Percentiles rank a stretch among this genome's conserved stretches.
Evolutionary conservation across 2,329 filamentous ascomycete genomes (phyloP).

Genomic region (Annulohypoxylon truncatum): DNA sequence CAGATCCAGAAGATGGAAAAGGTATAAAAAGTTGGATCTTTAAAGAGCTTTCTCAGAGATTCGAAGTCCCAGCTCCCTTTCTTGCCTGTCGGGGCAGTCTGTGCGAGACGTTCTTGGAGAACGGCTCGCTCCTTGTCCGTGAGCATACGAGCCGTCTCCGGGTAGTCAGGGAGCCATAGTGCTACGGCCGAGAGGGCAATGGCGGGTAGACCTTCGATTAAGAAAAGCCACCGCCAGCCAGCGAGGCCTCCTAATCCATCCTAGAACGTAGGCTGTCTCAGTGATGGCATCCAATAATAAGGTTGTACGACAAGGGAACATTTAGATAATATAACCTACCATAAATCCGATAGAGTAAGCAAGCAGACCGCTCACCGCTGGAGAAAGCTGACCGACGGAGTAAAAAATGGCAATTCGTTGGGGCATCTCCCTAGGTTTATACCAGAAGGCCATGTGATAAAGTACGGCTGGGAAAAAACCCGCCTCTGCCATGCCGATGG

Average conservation of each 20-base stretch:
- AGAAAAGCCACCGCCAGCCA: slow-evolving; percentile 54
- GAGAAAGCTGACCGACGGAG: slow-evolving; percentile 51
- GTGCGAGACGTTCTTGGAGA: slow-evolving; percentile 46
- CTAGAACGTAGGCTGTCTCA: slow-evolving; percentile 8
- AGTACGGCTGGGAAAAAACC: slow-evolving; percentile 53
- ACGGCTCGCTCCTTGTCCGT: slow-evolving; percentile 45
- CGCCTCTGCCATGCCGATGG: slow-evolving; percentile 53
- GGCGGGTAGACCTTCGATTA: slow-evolving; percentile 53
- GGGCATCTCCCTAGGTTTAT: slow-evolving; percentile 51
- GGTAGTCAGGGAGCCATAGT: slow-evolving; percentile 51
- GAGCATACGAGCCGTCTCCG: slow-evolving; percentile 48
- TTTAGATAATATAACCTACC: slow-evolving; percentile 33
- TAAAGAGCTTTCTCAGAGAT: slow-evolving; percentile 48
- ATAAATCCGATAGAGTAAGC: slow-evolving; percentile 54
- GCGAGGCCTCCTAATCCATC: slow-evolving; percentile 48
- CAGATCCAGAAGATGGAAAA: slow-evolving; percentile 55
- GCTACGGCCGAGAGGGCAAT: slow-evolving; percentile 49
- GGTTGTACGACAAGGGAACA: neutral
- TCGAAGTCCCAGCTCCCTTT: slow-evolving; percentile 50
- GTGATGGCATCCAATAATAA: neutral
- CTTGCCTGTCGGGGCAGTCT: slow-evolving; percentile 48
- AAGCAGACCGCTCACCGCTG: slow-evolving; percentile 51
- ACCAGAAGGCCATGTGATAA: slow-evolving; percentile 56
- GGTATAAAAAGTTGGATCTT: slow-evolving; percentile 53
- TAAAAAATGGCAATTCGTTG: slow-evolving; percentile 55